phyloP scores from a whole-genome alignment of 495 filamentous ascomycete genomes.

The Tuber melanosporum region DNA sequence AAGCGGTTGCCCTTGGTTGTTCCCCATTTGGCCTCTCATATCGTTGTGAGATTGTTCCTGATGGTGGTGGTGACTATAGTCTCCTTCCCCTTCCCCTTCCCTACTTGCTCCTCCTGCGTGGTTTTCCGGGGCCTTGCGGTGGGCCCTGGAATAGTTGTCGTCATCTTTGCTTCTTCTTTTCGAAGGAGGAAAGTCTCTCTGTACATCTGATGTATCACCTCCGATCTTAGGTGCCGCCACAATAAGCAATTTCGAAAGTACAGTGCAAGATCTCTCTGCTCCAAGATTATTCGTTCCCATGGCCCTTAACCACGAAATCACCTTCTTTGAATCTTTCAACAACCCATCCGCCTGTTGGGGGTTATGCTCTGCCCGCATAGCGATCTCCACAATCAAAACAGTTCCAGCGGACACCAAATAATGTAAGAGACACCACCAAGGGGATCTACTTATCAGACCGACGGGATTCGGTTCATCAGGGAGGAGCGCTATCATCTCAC shows the following conservation, averaged over 20 bases:
- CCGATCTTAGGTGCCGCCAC: constrained; percentile 46
- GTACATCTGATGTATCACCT: constrained; percentile 37
- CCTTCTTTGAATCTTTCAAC: constrained; percentile 52
- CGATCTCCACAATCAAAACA: constrained; percentile 55
- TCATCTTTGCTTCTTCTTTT: not conserved
- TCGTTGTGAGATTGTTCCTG: constrained; percentile 5
- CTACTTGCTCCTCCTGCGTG: constrained; percentile 34
- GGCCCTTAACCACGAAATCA: constrained; percentile 50
- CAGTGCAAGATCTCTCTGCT: constrained; percentile 50
- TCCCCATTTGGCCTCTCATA: constrained; percentile 8
- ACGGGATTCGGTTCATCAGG: constrained; percentile 40
- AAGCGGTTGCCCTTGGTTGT: constrained; percentile 1
- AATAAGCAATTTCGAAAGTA: constrained; percentile 51
- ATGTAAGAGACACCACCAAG: constrained; percentile 62
- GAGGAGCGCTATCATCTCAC: constrained; percentile 52
- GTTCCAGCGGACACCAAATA: constrained; percentile 57
- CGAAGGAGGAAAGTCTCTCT: constrained; percentile 23
- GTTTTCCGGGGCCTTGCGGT: not conserved
- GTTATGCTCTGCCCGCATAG: constrained; percentile 52
- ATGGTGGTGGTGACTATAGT: constrained; percentile 8
- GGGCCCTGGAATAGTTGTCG: not conserved
- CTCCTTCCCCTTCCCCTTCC: constrained; percentile 24
- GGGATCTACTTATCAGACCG: constrained; percentile 48
- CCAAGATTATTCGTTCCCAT: constrained; percentile 48
- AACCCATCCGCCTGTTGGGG: constrained; percentile 50